These are phyloP conservation scores for Cyberlindnera maritima DNA, from an alignment of 805 yeast species.

Conservation along the genomic window DNA sequence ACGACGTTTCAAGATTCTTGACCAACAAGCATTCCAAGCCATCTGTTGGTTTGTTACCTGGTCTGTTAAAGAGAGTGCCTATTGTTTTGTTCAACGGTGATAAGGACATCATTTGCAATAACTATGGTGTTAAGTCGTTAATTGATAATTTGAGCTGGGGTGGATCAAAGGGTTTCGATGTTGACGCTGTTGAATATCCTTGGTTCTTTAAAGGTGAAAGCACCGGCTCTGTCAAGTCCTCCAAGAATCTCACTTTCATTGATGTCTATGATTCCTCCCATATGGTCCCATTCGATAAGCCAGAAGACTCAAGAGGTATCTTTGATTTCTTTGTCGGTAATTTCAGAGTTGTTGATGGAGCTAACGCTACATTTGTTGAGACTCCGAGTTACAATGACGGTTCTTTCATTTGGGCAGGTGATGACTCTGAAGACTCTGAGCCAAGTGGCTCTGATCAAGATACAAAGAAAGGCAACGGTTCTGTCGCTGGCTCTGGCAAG, in stretches of 20 bases:
- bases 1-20: conserved; percentile 51
- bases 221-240: conserved; percentile 48
- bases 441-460: no score
- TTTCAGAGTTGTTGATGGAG: conserved; percentile 17
- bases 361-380: conserved; percentile 19
- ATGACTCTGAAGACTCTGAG: background rate
- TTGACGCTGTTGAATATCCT: conserved; percentile 25
- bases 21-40: conserved; percentile 54
- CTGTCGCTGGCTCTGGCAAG: conserved; percentile 11
- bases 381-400: conserved; percentile 24
- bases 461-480: background rate
- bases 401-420: conserved; percentile 4
- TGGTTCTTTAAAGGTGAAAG: conserved; percentile 48
- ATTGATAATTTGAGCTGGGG: conserved; percentile 65
- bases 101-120: conserved; percentile 85
- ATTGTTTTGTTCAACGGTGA: conserved; percentile 83
- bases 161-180: conserved; percentile 40
- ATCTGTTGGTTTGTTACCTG: conserved; percentile 65
- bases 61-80: conserved; percentile 52
- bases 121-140: conserved; percentile 66
- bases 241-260: conserved; percentile 73
- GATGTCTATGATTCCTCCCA: conserved; percentile 78
- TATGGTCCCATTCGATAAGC: conserved; percentile 88
- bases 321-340: conserved; percentile 46
- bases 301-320: conserved; percentile 66